Evolutionary conservation across 371 early-diverging fungal genomes (phyloP), one percentile per base, ranked within the genome.

Genomic region (Mortierella sp.): DNA sequence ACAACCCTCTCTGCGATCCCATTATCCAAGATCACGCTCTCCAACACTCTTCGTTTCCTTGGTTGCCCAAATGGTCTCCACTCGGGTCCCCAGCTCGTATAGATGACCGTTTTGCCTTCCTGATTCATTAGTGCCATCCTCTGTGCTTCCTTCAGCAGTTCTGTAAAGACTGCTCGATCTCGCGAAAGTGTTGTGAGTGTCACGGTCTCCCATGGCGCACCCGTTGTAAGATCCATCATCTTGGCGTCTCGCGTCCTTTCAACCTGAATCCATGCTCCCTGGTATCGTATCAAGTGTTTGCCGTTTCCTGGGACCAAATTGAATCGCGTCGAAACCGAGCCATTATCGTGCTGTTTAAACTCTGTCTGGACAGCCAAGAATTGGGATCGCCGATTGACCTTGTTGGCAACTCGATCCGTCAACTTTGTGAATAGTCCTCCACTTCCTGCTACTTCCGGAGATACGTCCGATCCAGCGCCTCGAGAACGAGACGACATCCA

Each of bases 21-120:
- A n/a, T 82, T 79, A 60, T 94, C 93, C 54, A 98, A 72, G 24
- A 98, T 90, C 2, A 98, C 99, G 21, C 92, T 92, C 5, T 87
- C 86, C n/a, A 98, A 61, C 43, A 91, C 80, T 41, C 98, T 82
- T 44, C 92, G 79, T 74, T 90, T 88, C 51, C 98, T 83, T 16
- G 99, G 99, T 70, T 91, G 85, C 9, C 99, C 99, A 85, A 98
- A 98, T 0, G 95, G 96, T 53, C 96, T 83, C 99, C 99, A 98
- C 58, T 98, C 98, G 1, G 95, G 94, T 0, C 98, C 99, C 81
- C 89, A 95, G 46, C 93, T 92, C 1, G 96, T 96, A 79, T 95
- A 98, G 46, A 98, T 84, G 12, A 98, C 97, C 0, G 96, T 96
- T 62, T 96, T 96, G 16, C 97, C 98, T 56, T 92, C 93, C 79